Evolutionary conservation across 371 early-diverging fungal genomes (phyloP).

Genomic region (Actinomucor elegans): DNA sequence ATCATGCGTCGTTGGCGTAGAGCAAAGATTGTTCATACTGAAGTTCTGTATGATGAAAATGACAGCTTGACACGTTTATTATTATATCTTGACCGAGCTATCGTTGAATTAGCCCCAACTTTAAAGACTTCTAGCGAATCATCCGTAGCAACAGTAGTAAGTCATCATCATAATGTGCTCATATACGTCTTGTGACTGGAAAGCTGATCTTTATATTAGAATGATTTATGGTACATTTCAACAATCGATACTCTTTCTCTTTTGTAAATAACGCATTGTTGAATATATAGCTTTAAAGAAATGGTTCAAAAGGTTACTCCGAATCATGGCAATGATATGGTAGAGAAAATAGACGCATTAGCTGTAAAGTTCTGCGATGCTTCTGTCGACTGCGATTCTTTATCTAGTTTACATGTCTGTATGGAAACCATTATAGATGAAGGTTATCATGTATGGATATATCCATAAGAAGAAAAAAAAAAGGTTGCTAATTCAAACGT

Average conservation of each 20-base stretch:
- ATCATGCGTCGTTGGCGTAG: background rate
- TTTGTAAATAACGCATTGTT: background rate
- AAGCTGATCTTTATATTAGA: background rate
- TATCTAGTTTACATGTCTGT: constrained; percentile 8
- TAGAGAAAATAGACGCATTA: constrained; percentile 9
- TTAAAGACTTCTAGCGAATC: no score
- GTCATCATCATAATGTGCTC: constrained; percentile 6
- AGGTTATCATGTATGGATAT: constrained; percentile 11
- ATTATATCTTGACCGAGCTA: constrained; percentile 20
- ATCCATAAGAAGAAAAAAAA: background rate
- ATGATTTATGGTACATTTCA: constrained; percentile 3
- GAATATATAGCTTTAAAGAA: background rate
- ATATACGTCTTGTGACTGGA: constrained; percentile 10
- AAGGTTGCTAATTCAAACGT: background rate
- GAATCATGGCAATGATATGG: background rate
- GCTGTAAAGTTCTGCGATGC: constrained; percentile 21
- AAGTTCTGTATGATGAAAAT: constrained; percentile 16
- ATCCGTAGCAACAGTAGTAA: background rate
- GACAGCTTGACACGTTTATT: constrained; percentile 19
- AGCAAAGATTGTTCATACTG: constrained; percentile 5
- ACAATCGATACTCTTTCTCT: background rate
- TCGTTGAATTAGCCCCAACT: background rate
- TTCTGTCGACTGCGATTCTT: constrained; percentile 10
- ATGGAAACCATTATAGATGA: constrained; percentile 15
- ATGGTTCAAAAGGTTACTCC: background rate